Percentiles rank a stretch among this genome's conserved stretches.
Evolutionary conservation across 2,329 filamentous ascomycete genomes (phyloP).

Genomic region (Fusarium vanettenii): DNA sequence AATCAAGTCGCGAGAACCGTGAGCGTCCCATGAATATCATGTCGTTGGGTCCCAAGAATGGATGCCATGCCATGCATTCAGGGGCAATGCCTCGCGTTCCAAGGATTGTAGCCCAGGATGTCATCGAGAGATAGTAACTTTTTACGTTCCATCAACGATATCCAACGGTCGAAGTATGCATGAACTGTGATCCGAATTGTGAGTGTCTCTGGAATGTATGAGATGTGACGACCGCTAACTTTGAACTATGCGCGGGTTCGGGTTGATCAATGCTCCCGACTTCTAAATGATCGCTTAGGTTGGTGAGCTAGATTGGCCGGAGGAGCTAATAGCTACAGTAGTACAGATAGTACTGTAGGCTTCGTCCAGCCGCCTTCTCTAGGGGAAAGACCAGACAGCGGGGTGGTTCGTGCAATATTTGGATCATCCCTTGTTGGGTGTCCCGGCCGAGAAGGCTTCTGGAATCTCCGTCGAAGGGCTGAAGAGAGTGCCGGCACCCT

Average conservation of each 20-base stretch:
- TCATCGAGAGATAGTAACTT: not conserved
- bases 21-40: not conserved
- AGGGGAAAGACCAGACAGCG: slow-evolving; percentile 9
- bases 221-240: not conserved
- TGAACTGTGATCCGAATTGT: not conserved
- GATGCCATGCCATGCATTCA: not conserved
- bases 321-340: not conserved
- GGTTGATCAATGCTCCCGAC: not conserved
- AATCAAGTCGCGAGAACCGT: not conserved
- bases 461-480: slow-evolving; percentile 34
- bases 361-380: not conserved
- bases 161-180: not conserved
- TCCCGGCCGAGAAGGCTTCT: slow-evolving; percentile 41
- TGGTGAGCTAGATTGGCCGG: not conserved
- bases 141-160: not conserved
- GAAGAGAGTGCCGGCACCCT: slow-evolving; percentile 25
- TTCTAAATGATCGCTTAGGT: not conserved
- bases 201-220: not conserved
- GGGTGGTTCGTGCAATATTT: slow-evolving; percentile 15
- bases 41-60: not conserved
- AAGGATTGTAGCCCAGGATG: not conserved
- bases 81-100: not conserved
- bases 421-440: slow-evolving; percentile 8
- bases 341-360: too few species aligned
- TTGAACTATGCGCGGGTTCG: not conserved